These are phyloP conservation scores for Kodamaea hsintzibuensis DNA, from an alignment of 805 yeast genomes.

Conservation along the genomic window DNA sequence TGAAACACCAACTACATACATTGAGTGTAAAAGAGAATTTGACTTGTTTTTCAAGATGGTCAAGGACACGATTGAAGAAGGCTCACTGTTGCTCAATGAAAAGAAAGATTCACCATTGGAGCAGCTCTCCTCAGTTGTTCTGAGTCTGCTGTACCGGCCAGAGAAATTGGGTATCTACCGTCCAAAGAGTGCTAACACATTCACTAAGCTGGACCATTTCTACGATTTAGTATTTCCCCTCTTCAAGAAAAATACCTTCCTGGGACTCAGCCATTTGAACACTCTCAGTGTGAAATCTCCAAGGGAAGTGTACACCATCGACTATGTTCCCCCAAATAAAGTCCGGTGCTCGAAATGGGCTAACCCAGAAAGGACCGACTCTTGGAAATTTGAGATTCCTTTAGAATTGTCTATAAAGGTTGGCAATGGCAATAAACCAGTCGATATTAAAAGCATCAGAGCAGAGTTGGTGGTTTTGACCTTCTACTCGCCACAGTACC, in stretches of 20 bases:
- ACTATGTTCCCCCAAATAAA: constrained; percentile 25
- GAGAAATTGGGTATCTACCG: background rate
- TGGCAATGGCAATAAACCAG: constrained; percentile 5
- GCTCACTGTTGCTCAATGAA: background rate
- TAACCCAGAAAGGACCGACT: constrained; percentile 1
- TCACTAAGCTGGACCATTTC: background rate
- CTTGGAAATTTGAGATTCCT: constrained; percentile 32
- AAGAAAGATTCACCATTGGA: background rate
- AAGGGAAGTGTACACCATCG: constrained; percentile 4
- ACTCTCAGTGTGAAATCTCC: constrained; percentile 11
- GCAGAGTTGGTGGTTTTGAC: constrained; percentile 36
- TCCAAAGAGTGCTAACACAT: background rate
- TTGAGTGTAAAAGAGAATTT: background rate
- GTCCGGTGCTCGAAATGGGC: background rate
- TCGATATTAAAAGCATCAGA: constrained; percentile 16
- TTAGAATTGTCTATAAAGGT: constrained; percentile 14
- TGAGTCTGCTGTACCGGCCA: background rate
- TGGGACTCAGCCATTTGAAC: constrained; percentile 5
- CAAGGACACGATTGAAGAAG: constrained; percentile 2
- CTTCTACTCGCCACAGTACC: constrained; percentile 29
- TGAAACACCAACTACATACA: background rate
- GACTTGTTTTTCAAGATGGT: background rate
- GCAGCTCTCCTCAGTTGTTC: background rate
- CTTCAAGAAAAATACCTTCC: constrained; percentile 3
- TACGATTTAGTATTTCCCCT: constrained; percentile 5